Conservation (phyloP, 75 land plant species). For the Pinus albicaulis region DNA sequence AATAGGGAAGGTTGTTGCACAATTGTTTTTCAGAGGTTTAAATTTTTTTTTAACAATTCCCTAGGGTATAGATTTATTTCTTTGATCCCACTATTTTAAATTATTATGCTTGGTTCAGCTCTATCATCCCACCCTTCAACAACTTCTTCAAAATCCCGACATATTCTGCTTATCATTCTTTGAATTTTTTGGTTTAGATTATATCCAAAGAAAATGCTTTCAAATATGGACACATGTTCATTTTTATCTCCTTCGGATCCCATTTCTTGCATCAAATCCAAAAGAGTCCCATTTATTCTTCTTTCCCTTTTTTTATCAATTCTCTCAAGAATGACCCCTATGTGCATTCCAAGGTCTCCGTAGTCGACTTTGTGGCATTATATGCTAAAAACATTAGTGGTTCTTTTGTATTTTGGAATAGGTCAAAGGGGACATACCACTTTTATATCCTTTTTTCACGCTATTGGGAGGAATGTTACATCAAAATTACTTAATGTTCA, state of each 20-base stretch:
- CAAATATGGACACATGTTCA: too few relatives aligned
- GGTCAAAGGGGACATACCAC: constrained; percentile 37
- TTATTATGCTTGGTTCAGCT: too few relatives aligned
- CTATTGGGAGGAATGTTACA: constrained; percentile 35
- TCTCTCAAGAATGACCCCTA: constrained; percentile 36
- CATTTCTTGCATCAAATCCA: constrained; percentile 24
- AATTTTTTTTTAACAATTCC: too few relatives aligned
- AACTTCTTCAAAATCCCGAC: too few relatives aligned
- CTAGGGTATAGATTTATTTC: too few relatives aligned
- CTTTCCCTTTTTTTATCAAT: constrained; percentile 50
- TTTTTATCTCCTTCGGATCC: constrained; percentile 32
- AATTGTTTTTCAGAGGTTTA: too few relatives aligned
- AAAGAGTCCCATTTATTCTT: constrained; percentile 39
- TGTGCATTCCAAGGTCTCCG: constrained; percentile 28
- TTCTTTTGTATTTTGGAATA: constrained; percentile 34
- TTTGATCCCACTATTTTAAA: too few relatives aligned
- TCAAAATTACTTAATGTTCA: constrained; percentile 21
- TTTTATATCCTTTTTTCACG: constrained; percentile 52
- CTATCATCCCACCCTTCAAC: too few relatives aligned
- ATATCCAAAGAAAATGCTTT: too few relatives aligned
- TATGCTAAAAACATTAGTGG: constrained; percentile 20
- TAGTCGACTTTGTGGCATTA: constrained; percentile 31
- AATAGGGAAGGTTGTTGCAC: too few relatives aligned
- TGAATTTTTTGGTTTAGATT: too few relatives aligned
- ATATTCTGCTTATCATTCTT: too few relatives aligned